Evolutionary conservation across 169 alveolate genomes (phyloP).

Genomic region (Perkinsus marinus): DNA sequence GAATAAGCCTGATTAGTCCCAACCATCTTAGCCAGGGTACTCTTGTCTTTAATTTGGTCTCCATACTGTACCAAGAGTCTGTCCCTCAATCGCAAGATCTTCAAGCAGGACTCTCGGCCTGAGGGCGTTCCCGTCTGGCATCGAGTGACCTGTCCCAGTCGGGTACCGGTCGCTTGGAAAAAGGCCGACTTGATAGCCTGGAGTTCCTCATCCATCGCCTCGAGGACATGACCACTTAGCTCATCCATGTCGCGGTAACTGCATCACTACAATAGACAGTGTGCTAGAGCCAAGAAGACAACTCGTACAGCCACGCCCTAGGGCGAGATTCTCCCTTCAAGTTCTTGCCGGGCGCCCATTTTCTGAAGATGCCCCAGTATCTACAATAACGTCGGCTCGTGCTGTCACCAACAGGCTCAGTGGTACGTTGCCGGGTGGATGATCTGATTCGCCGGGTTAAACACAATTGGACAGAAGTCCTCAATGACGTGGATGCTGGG

Average conservation of each 20-base stretch:
- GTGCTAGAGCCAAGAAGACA: too few species aligned
- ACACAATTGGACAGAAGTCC: slow-evolving; percentile 14
- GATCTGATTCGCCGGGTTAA: slow-evolving; percentile 29
- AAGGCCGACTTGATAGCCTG: background rate
- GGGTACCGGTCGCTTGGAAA: background rate
- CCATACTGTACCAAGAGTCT: background rate
- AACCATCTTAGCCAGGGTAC: background rate
- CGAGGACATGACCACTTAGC: background rate
- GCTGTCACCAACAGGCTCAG: background rate
- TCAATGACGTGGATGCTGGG: slow-evolving; percentile 1
- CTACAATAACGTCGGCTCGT: background rate
- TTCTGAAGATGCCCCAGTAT: background rate
- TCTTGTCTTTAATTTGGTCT: background rate
- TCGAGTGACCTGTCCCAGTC: background rate
- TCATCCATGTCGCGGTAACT: background rate
- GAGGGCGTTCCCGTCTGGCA: background rate
- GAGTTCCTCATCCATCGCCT: background rate
- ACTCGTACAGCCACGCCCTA: background rate
- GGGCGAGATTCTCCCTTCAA: background rate
- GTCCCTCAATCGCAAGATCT: background rate
- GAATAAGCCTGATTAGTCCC: background rate
- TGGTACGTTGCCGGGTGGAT: slow-evolving; percentile 30
- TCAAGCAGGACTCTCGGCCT: background rate
- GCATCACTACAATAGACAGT: background rate
- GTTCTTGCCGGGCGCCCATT: background rate